These are phyloP conservation scores for Emmonsiellopsis sp. DNA, from an alignment of 2,329 filamentous ascomycete species.

Conservation along the genomic window DNA sequence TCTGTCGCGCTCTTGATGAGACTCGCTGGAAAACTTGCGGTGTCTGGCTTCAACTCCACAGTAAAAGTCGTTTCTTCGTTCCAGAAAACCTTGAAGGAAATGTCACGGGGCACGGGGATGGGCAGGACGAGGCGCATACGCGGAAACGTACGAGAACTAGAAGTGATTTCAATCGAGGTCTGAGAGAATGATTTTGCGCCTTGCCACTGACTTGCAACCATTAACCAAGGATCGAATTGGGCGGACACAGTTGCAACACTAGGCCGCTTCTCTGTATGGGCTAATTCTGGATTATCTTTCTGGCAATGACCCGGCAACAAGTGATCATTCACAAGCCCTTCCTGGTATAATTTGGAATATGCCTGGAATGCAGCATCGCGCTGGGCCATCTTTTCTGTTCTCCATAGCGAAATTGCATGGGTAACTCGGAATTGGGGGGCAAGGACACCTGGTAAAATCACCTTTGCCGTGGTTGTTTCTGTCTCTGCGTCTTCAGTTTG, in stretches of 20 bases:
- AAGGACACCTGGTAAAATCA: conserved; percentile 63
- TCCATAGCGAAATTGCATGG: conserved; percentile 51
- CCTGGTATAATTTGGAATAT: conserved; percentile 60
- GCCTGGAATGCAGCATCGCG: conserved; percentile 80
- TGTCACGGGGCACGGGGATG: conserved; percentile 14
- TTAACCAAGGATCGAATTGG: conserved; percentile 30
- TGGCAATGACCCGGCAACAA: conserved; percentile 52
- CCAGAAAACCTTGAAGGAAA: conserved; percentile 22
- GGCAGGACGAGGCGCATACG: conserved; percentile 18
- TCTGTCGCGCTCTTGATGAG: conserved; percentile 8
- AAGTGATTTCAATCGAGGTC: conserved; percentile 14
- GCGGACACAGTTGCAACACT: conserved; percentile 22
- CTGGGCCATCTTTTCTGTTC: conserved; percentile 59
- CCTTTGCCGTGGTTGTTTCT: conserved; percentile 41
- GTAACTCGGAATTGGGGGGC: conserved; percentile 51
- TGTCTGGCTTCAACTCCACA: conserved; percentile 11
- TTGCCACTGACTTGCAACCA: conserved; percentile 24
- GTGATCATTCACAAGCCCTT: conserved; percentile 67
- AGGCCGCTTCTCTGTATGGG: conserved; percentile 17
- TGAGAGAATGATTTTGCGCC: conserved; percentile 11
- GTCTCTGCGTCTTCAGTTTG: conserved; percentile 27
- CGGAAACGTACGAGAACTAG: conserved; percentile 5
- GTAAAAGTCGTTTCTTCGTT: conserved; percentile 16
- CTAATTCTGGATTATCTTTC: conserved; percentile 29
- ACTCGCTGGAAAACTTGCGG: conserved; percentile 1